Base-by-base conservation (phyloP, 768 basidiomycete genomes). In the Dictyophora rubrovolvata region DNA sequence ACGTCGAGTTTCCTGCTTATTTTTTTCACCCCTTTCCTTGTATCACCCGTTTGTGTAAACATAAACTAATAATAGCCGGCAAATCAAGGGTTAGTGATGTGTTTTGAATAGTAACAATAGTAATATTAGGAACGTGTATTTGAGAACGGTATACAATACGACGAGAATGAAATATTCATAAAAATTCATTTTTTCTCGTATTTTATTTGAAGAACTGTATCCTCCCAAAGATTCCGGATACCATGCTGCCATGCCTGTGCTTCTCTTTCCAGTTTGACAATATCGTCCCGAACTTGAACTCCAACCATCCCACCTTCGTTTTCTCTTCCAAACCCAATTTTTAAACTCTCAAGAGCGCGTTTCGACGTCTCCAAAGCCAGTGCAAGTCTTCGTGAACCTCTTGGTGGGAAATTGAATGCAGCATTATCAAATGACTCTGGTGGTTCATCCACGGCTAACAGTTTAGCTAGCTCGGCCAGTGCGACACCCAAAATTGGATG, bases 401-500 rank as follows among this genome's bases (percentile, higher is more conserved):
- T 84, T 0, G 88, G 89, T 4, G 86, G 88, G 67, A 84, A 89
- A 12, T 59, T 61, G 22, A 42, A 67, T 21, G 47, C 37, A 23
- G 61, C 37, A 10, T 47, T 16, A 11, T 55, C 23, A 47, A 28
- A 60, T 18, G 57, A 63, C 20, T 35, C 66, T 17, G 64, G 62
- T 0, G 83, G 84, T 66, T 91, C 89, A 64, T 92, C 88, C 0
- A 92, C 86, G 0, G 82, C 81, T 6, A 93, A 75, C 7, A 93
- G 72, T 71, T 92, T 93, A 0, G 88, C 91, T 6, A 90, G 74
- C 68, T 94, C 92, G 2, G 85, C 83, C 8, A 86, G 72, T 4
- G 87, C 83, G 21, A 94, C 73, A 0, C 81, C 89, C 0, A 88
- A 78, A 1, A 87, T 78, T 0, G 93, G 92, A 68, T 95, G 93